phyloP scores from a whole-genome alignment of 805 yeast genomes.

The Kluyveromyces dobzhanskii region DNA sequence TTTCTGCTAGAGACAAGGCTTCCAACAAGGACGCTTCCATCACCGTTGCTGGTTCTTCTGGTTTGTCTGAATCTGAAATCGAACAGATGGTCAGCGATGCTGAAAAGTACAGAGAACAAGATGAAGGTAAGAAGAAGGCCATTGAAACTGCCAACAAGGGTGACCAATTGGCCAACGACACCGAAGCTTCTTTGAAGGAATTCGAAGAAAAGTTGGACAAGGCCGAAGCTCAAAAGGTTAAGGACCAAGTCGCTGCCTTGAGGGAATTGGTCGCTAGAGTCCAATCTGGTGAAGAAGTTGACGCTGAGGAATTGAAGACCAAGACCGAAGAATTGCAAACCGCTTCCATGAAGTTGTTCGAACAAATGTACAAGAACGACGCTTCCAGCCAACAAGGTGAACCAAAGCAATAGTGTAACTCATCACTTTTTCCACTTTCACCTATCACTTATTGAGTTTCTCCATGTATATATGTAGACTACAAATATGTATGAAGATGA shows the following conservation, averaged over 20 bases:
- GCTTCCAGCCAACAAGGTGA: conserved; percentile 13
- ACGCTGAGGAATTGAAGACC: conserved; percentile 53
- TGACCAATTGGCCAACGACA: conserved; percentile 75
- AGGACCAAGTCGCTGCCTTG: conserved; percentile 45
- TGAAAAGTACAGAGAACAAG: conserved; percentile 80
- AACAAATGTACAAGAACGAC: conserved; percentile 41
- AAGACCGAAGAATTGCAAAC: conserved; percentile 70
- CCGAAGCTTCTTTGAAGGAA: conserved; percentile 76
- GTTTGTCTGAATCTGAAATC: conserved; percentile 81
- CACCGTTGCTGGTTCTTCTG: conserved; percentile 94
- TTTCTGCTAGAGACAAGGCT: conserved; percentile 88
- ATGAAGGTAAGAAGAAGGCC: conserved; percentile 76
- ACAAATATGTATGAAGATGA: conserved; percentile 1
- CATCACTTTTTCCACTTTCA: not conserved
- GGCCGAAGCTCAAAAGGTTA: conserved; percentile 38
- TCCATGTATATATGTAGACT: not conserved
- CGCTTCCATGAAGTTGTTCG: conserved; percentile 68
- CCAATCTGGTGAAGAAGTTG: conserved; percentile 49
- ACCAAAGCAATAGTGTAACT: conserved; percentile 13
- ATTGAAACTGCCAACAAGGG: conserved; percentile 75
- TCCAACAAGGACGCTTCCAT: conserved; percentile 90
- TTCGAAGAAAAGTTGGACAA: conserved; percentile 52
- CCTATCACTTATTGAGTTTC: too few relatives aligned
- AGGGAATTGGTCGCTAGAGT: conserved; percentile 63
- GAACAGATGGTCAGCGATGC: conserved; percentile 89